Evolutionary conservation across 2,329 filamentous ascomycete genomes (phyloP).

Genomic region (Myrmaecium sp.): DNA sequence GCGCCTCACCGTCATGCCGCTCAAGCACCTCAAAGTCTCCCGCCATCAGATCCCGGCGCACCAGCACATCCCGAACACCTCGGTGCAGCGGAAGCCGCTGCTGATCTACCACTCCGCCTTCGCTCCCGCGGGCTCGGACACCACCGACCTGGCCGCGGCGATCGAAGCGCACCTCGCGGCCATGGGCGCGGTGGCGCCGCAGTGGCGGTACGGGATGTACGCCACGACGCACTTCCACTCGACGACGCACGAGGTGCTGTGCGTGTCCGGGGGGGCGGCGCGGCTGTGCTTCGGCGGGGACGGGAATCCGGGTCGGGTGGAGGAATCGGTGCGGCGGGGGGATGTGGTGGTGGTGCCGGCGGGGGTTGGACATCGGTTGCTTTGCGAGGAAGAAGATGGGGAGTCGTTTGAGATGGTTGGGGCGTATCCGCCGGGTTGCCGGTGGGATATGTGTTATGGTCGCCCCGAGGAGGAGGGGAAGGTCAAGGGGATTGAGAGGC

Average conservation of each 20-base stretch:
- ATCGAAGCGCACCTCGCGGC: constrained; percentile 40
- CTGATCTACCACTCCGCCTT: constrained; percentile 50
- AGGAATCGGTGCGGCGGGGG: constrained; percentile 37
- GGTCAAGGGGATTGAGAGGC: constrained; percentile 27
- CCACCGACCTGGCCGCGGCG: constrained; percentile 24
- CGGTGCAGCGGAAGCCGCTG: constrained; percentile 44
- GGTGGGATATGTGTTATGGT: constrained; percentile 61
- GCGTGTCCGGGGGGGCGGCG: constrained; percentile 40
- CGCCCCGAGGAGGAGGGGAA: constrained; percentile 37
- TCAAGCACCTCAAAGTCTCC: constrained; percentile 38
- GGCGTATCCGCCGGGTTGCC: constrained; percentile 39
- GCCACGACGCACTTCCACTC: constrained; percentile 48
- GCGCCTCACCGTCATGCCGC: constrained; percentile 23
- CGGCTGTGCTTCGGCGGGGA: constrained; percentile 51
- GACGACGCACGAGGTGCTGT: constrained; percentile 50
- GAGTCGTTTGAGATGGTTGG: constrained; percentile 51
- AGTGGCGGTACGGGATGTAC: constrained; percentile 58
- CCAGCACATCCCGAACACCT: constrained; percentile 44
- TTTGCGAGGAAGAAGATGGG: constrained; percentile 37
- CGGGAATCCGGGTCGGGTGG: constrained; percentile 38
- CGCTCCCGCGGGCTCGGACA: too few species aligned
- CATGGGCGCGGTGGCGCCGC: constrained; percentile 39
- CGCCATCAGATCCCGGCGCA: constrained; percentile 42
- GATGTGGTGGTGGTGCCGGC: constrained; percentile 51
- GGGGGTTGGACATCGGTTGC: constrained; percentile 45